These are phyloP conservation scores for Daucus carota DNA, from an alignment of 129 eudicot species.

Conservation along the genomic window DNA sequence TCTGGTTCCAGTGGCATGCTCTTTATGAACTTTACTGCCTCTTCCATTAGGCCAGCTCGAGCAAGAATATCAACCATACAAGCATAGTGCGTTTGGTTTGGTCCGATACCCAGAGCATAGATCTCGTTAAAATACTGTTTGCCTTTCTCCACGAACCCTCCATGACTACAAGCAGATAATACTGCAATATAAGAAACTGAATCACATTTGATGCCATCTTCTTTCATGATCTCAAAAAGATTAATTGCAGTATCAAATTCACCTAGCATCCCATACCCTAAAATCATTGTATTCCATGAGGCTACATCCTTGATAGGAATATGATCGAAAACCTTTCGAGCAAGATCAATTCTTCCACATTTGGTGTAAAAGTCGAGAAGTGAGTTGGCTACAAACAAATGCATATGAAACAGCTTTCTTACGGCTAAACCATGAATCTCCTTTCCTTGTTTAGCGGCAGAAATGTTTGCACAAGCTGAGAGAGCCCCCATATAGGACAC, in stretches of 20 bases:
- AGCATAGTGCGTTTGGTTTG: slow-evolving; percentile 38
- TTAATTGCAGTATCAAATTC: slow-evolving; percentile 34
- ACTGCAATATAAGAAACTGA: slow-evolving; percentile 49
- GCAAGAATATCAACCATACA: slow-evolving; percentile 64
- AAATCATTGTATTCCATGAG: slow-evolving; percentile 50
- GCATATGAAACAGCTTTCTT: slow-evolving; percentile 28
- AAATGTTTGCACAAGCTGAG: slow-evolving; percentile 58
- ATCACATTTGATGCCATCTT: slow-evolving; percentile 27
- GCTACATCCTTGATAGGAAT: slow-evolving; percentile 30
- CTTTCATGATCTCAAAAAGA: slow-evolving; percentile 48
- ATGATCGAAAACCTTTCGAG: slow-evolving; percentile 29
- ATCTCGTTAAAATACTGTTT: slow-evolving; percentile 31
- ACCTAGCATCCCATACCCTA: slow-evolving; percentile 52
- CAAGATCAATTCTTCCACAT: slow-evolving; percentile 47
- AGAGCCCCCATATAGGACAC: slow-evolving; percentile 48
- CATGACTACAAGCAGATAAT: slow-evolving; percentile 53
- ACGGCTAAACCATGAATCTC: slow-evolving; percentile 53
- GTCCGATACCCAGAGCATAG: slow-evolving; percentile 23
- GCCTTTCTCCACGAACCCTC: slow-evolving; percentile 41
- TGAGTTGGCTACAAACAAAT: slow-evolving; percentile 52
- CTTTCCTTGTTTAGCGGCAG: slow-evolving; percentile 42
- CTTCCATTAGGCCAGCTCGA: slow-evolving; percentile 43
- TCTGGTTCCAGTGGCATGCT: slow-evolving; percentile 30
- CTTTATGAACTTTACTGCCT: slow-evolving; percentile 32
- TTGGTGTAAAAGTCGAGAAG: slow-evolving; percentile 64